A percentile compares a stretch with the other conserved stretches of the same genome.
Evolutionary conservation across 192 early-diverging fungal species (phyloP).

Genomic region (Coemansia sp.): DNA sequence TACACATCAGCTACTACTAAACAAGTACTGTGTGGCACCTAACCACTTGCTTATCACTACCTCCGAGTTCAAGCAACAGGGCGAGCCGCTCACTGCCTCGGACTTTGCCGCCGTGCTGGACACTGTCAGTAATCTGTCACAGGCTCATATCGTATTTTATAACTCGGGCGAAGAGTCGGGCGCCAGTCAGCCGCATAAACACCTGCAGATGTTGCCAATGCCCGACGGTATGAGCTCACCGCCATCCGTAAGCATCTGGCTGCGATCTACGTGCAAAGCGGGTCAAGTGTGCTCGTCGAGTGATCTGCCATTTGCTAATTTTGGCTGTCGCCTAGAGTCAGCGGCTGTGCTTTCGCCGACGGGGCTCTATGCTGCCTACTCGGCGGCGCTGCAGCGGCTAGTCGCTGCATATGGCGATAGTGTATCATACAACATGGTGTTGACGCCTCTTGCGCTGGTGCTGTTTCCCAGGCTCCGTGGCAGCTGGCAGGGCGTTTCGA

Average conservation of each 20-base stretch:
- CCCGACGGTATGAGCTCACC: slow-evolving; percentile 30
- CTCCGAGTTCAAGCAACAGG: slow-evolving; percentile 58
- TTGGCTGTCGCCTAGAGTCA: slow-evolving; percentile 30
- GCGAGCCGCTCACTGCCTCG: slow-evolving; percentile 32
- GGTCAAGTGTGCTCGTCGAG: slow-evolving; percentile 20
- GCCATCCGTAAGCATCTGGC: slow-evolving; percentile 32
- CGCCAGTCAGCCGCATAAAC: slow-evolving; percentile 66
- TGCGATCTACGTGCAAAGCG: slow-evolving; percentile 13
- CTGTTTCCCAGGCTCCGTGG: slow-evolving; percentile 59
- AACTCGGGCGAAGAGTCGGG: slow-evolving; percentile 57
- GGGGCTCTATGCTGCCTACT: slow-evolving; percentile 19
- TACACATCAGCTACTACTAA: slow-evolving; percentile 62
- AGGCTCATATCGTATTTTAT: slow-evolving; percentile 53
- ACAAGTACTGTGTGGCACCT: slow-evolving; percentile 68
- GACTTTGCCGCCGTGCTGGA: slow-evolving; percentile 49
- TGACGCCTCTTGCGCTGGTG: slow-evolving; percentile 60
- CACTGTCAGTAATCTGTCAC: slow-evolving; percentile 18
- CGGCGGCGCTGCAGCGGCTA: slow-evolving; percentile 20
- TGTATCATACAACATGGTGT: slow-evolving; percentile 64
- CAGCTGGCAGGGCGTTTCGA: slow-evolving; percentile 50
- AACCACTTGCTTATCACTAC: slow-evolving; percentile 66
- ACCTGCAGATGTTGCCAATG: slow-evolving; percentile 67
- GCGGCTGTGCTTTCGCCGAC: slow-evolving; percentile 4
- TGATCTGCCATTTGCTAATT: slow-evolving; percentile 48
- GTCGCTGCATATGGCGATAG: slow-evolving; percentile 13